phyloP scores from a whole-genome alignment of 164 flowering plant genomes.

The Annona cherimola region DNA sequence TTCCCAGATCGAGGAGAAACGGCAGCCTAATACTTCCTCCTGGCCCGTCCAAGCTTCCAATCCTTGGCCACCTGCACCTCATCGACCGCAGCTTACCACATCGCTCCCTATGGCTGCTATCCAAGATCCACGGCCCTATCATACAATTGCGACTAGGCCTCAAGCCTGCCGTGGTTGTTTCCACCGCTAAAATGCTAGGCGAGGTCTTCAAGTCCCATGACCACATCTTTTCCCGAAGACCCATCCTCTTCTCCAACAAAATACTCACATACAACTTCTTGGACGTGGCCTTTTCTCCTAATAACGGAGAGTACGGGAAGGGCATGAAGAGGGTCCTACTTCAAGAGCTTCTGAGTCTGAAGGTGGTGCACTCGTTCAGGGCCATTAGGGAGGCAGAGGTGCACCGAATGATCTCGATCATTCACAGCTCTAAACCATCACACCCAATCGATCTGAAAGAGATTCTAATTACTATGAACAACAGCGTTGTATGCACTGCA shows the following conservation, averaged over 20 bases:
- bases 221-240: background rate
- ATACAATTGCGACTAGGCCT: background rate
- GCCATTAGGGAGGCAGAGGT: conserved; percentile 2
- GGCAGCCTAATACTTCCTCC: background rate
- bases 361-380: background rate
- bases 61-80: background rate
- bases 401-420: background rate
- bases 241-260: background rate
- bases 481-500: conserved; percentile 16
- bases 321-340: background rate
- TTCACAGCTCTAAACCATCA: background rate
- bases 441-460: conserved; percentile 18
- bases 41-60: background rate
- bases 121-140: conserved; percentile 4
- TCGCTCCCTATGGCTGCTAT: conserved; percentile 11
- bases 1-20: no score
- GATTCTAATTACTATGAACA: conserved; percentile 9
- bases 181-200: background rate
- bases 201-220: background rate
- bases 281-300: background rate
- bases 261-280: background rate
- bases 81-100: conserved; percentile 3
- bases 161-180: background rate
- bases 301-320: background rate
- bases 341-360: background rate